Base-by-base conservation (phyloP, 345 rosid species). In the Linum lewisii region DNA sequence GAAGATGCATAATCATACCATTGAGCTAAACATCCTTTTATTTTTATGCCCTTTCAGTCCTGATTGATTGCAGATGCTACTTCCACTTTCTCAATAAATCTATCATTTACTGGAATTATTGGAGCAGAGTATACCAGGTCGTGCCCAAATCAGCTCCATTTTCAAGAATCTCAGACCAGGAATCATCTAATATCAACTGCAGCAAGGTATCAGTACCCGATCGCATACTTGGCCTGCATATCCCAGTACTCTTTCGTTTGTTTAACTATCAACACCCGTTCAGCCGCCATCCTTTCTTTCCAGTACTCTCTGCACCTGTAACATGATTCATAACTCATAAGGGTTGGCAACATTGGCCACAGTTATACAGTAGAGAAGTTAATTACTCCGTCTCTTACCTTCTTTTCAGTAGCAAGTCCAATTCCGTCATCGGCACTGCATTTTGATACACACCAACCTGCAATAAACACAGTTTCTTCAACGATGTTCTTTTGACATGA, bases 201-300 rank as follows among this genome's bases (percentile, higher is more conserved):
- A 29, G 34, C 7, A 29, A 29, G 34, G 34, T 29, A 29, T 55
- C 37, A 57, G 60, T 15, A 85, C 37, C 96, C 96, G 56, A 88
- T 68, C 11, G 74, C 76, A 15, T 72, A 68, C 58, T 73, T 72
- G 18, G 98, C 77, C 71, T 81, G 98, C 24, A 63, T 54, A 34
- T 81, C 83, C 96, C 98, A 91, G 63, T 73, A 88, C 29, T 73
- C 78, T 78, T 76, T 91, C 9, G 85, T 76, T 50, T 91, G 98
- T 80, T 81, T 88, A 66, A 81, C 74, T 68, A 65, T 75, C 76
- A 84, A 87, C 16, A 84, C 75, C 0, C 89, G 84, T 72, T 84
- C 95, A 0, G 54, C 69, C 2, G 22, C 16, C 64, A 72, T 63
- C 66, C 98, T 78, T 67, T 84, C 84, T 72, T 81, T 85, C 96